Base-by-base conservation (phyloP, 2,329 filamentous ascomycete genomes). In the Aspergillus uvarum region DNA sequence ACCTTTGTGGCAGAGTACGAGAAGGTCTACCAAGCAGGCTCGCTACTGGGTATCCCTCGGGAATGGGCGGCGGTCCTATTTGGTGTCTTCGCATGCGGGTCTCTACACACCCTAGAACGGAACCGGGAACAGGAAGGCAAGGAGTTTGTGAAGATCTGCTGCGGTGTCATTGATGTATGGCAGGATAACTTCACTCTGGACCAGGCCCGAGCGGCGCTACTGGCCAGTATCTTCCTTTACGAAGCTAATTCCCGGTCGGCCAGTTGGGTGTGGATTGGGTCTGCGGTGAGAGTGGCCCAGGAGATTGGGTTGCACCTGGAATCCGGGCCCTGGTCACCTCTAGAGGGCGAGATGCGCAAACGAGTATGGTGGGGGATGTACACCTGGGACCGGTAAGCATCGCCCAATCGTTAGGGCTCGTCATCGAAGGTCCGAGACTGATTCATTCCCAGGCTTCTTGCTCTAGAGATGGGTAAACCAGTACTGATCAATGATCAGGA, bases 321-420 rank as follows among this genome's bases (percentile, higher is more conserved):
- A 68, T 85, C 86, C 1, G 89, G 88, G 0, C 83, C 87, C 0
- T 92, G 89, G 83, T 84, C 89, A 2, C 82, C 87, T 1, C 80
- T 96, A 14, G 92, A 96, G 68, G 85, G 85, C 11, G 94, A 98
- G 75, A 92, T 94, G 86, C 87, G 93, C 57, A 87, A 90, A 62
- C 84, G 93, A 58, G 86, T 95, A 2, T 99, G 94, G 94, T 99
- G 95, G 92, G 87, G 91, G 14, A 86, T 96, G 59, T 98, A 98
- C 76, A 86, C 92, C 49, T 87, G 93, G 79, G 95, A 99, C 77
- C 87, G 92, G 86, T 88, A 55, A 21, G 53, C 10, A n/a, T 72
- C 71, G 80, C 72, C 21, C 11, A 10, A 1, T 49, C 38, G 38
- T 3, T 42, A n/a, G 11, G 49, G 24, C 14, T 47, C 5, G 19